Evolutionary conservation across 1,284 basidiomycete genomes (phyloP), one percentile per base, ranked within the genome.

Genomic region (Trichosporon coremiiforme): DNA sequence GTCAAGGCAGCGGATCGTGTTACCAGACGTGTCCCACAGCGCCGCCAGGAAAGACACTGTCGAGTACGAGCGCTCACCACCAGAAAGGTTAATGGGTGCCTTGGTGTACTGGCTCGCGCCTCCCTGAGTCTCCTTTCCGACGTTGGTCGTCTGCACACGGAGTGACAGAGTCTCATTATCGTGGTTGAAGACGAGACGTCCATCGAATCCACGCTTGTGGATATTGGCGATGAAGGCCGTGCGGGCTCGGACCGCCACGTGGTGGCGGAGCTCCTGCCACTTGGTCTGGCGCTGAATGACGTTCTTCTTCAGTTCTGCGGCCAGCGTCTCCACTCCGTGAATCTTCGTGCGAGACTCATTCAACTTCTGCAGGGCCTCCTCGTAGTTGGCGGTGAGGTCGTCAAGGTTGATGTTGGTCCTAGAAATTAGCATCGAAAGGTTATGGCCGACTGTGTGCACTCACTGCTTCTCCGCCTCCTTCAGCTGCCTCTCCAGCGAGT

Each of bases 31-130:
- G 77, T 97, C 93, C 97, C 97, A 99, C 57, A 99, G 85, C 6
- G 97, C 90, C 35, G 98, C 85, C 65, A 99, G 85, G 66, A 99
- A 84, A 75, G 94, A 96, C 73, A 98, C 94, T 0, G 97, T 99
- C 6, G 94, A 93, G 85, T 97, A 99, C 5, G 94, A 96, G 80
- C 98, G 96, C 84, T 99, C 96, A 55, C 96, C 95, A 64, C 95
- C 95, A 0, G 85, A 86, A 45, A 99, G 87, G 88, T 64, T 74
- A 85, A 80, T 90, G 33, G 86, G 83, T 15, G 86, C 85, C 79
- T 91, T 90, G 74, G 92, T 90, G 25, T 38, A 47, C 29, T 47
- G 65, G 20, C 41, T 66, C 8, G 45, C 31, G 20, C 25, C 17
- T 6, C 38, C 64, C 25, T 65, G 64, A 4, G 64, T 65, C 22